Percentiles rank a stretch among this genome's conserved stretches.
Conservation (phyloP, 2,329 filamentous ascomycete genomes). For the Incumbomyces lentus region DNA sequence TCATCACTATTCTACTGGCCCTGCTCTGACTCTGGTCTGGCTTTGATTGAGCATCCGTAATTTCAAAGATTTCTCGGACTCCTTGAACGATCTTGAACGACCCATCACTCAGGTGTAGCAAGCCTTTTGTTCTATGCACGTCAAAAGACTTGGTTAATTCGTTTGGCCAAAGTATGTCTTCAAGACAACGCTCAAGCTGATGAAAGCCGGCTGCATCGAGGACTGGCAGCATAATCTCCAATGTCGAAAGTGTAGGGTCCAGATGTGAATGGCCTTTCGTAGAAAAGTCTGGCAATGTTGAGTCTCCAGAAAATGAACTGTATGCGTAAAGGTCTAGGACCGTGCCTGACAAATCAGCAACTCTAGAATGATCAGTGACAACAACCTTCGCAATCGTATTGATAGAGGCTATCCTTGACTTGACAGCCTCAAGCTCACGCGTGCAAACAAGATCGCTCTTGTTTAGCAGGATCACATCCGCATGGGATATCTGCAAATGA, state of each 20-base stretch:
- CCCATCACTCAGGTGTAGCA: slow-evolving; percentile 56
- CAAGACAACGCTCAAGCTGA: slow-evolving; percentile 68
- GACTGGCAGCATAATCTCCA: slow-evolving; percentile 57
- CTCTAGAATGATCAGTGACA: slow-evolving; percentile 66
- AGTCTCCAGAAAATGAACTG: slow-evolving; percentile 58
- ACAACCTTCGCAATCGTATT: slow-evolving; percentile 82
- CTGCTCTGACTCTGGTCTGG: slow-evolving; percentile 18
- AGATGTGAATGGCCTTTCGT: slow-evolving; percentile 80
- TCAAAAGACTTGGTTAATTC: slow-evolving; percentile 47
- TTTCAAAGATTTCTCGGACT: slow-evolving; percentile 87
- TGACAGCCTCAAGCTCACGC: slow-evolving; percentile 59
- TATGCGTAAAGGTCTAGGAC: slow-evolving; percentile 89
- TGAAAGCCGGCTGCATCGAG: slow-evolving; percentile 49
- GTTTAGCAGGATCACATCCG: slow-evolving; percentile 89
- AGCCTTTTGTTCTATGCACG: slow-evolving; percentile 79
- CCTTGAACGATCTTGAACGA: slow-evolving; percentile 72
- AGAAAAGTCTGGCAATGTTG: slow-evolving; percentile 49
- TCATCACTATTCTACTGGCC: slow-evolving; percentile 36
- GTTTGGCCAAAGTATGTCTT: slow-evolving; percentile 62
- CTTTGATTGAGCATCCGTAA: slow-evolving; percentile 34
- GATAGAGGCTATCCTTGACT: slow-evolving; percentile 65
- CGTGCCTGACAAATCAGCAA: slow-evolving; percentile 74
- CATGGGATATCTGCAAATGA: slow-evolving; percentile 92
- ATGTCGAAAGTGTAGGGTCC: slow-evolving; percentile 78
- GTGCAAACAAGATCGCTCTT: slow-evolving; percentile 74